phyloP scores from a whole-genome alignment of 2,329 filamentous ascomycete genomes.

The Akanthomyces uredinophilus region DNA sequence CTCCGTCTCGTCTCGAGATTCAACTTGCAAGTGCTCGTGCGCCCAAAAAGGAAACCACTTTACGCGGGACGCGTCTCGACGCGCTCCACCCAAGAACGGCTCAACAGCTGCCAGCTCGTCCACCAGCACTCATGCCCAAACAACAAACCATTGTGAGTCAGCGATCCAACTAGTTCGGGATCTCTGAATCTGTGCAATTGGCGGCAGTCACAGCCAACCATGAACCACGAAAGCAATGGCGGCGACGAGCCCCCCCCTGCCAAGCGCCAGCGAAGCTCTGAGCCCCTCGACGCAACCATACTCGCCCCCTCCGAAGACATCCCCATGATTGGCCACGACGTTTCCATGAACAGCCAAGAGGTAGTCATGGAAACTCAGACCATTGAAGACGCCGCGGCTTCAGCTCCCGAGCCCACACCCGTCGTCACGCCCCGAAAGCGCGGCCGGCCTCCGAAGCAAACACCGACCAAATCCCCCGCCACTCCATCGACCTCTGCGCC shows the following conservation, averaged over 20 bases:
- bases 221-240: constrained; percentile 4
- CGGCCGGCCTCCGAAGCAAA: constrained; percentile 27
- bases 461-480: constrained; percentile 23
- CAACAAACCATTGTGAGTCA: not conserved
- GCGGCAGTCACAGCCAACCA: not conserved
- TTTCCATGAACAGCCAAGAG: not conserved
- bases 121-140: not conserved
- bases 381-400: not conserved
- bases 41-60: constrained; percentile 2
- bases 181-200: not conserved
- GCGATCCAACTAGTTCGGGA: not conserved
- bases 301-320: constrained; percentile 1
- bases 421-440: constrained; percentile 31
- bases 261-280: constrained; percentile 10
- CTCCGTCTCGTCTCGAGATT: too few relatives aligned
- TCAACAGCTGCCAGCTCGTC: not conserved
- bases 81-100: constrained; percentile 5
- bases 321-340: not conserved
- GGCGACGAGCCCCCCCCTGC: constrained; percentile 8
- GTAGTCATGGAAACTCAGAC: not conserved
- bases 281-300: not conserved
- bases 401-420: constrained; percentile 19
- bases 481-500: constrained; percentile 32
- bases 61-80: constrained; percentile 3
- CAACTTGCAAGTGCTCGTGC: too few relatives aligned